Evolutionary conservation across 768 basidiomycete genomes (phyloP), one percentile per base, ranked within the genome.

Genomic region (Krasilnikovozyma curviuscula): DNA sequence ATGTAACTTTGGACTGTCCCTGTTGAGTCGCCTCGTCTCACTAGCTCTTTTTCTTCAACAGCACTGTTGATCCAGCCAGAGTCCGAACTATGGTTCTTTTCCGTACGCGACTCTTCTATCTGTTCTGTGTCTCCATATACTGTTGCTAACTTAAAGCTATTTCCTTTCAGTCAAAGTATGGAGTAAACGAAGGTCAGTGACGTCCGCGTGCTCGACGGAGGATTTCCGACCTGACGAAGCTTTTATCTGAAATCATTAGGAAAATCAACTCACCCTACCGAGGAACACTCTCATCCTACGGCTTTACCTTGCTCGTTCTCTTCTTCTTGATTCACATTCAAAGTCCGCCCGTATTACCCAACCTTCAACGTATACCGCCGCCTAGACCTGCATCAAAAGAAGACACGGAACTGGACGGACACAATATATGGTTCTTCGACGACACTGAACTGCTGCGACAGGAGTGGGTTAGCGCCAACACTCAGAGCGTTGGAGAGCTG

Each of bases 261-360:
- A 89, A 93, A 77, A 93, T 98, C 66, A 98, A 98, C 66, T 93
- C 88, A 43, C 88, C 91, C 10, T 98, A 97, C 66, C 78, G 84
- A 59, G 91, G 91, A 53, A 97, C 91, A 1, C 70, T 98, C 45
- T 89, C 84, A 47, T 49, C 29, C 9, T 54, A 98, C 63, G 91
- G 91, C 55, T 95, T 91, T 68, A 89, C 91, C 56, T 73, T 98
- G 44, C 80, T 98, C 65, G 91, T 95, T 64, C 84, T 98, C 58
- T 93, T 89, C 69, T 98, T 86, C 68, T 75, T 97, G 45, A 78
- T 89, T 39, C 93, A 98, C 65, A 88, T 97, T 69, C 91, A 93
- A 70, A 84, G 84, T 56, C 89, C 91, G 47, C 83, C 89, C 23
- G 83, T 98, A 35, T 71, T 98, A 51, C 91, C 91, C 56, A 93